Conservation (phyloP, 108 stramenopile species). For the Skeletonema marinoi region DNA sequence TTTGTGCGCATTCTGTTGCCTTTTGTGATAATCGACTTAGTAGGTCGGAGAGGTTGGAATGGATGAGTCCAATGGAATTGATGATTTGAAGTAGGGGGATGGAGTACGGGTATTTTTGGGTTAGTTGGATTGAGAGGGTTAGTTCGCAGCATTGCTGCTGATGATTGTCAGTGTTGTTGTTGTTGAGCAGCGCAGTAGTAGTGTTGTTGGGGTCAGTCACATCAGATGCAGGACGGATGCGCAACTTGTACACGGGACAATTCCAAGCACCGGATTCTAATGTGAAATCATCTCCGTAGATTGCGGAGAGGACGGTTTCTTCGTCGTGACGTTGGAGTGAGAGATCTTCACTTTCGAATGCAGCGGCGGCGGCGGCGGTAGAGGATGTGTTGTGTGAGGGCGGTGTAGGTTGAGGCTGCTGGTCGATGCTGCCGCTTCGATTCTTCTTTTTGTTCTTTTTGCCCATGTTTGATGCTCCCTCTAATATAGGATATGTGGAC, state of each 20-base stretch:
- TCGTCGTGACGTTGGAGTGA: slow-evolving; percentile 73
- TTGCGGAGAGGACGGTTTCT: slow-evolving; percentile 70
- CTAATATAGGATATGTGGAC: too few species aligned
- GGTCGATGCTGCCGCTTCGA: slow-evolving; percentile 25
- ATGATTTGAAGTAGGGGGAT: slow-evolving; percentile 56
- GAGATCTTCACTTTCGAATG: slow-evolving; percentile 57
- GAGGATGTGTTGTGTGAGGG: too few species aligned
- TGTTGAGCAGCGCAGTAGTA: neutral
- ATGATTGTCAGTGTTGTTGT: neutral
- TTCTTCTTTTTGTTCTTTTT: slow-evolving; percentile 34
- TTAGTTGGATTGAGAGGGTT: slow-evolving; percentile 55
- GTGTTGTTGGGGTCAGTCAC: neutral
- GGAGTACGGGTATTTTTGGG: slow-evolving; percentile 73
- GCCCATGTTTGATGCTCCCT: slow-evolving; percentile 1
- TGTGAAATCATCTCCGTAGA: slow-evolving; percentile 78
- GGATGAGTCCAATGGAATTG: slow-evolving; percentile 48
- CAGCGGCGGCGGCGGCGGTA: neutral
- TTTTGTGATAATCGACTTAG: slow-evolving; percentile 38
- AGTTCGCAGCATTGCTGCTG: neutral
- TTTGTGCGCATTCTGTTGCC: slow-evolving; percentile 57
- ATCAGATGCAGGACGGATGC: slow-evolving; percentile 18
- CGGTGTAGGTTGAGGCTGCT: neutral
- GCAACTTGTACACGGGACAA: slow-evolving; percentile 31
- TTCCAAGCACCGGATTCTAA: slow-evolving; percentile 56
- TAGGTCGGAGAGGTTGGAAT: slow-evolving; percentile 42